Base-by-base conservation (phyloP, 202 grass and related monocot species). In the Panicum virgatum region DNA sequence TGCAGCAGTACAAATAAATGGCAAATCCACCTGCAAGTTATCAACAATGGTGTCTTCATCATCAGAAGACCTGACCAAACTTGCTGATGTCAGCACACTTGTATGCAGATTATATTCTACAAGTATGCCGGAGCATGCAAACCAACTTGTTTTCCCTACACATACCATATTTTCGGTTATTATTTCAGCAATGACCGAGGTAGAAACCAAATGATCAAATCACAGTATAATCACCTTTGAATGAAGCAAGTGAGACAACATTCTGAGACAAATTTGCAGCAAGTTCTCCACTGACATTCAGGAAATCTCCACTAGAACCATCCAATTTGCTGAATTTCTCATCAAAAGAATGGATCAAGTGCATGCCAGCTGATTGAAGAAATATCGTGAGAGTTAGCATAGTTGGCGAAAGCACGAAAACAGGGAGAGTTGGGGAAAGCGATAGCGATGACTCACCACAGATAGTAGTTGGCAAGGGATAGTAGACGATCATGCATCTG, bases 161-260 rank as follows among this genome's bases (percentile, higher is more conserved):
- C 23, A 79, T 1, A 38, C 44, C 37, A 69, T 65, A 77, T 64
- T 72, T 68, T 54, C 30, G 30, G 26, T 47, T 29, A 48, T 83
- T 36, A 57, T 46, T 30, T 37, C 22, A 27, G 38, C 34, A 37
- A 76, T 67, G 38, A 26, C 40, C 22, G 44, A 76, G 52, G 47
- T 75, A 38, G 37, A 83, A 83, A 76, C 40, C 30, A 58, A 67
- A 46, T 23, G 26, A 37, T 4, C 12, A 29, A 76, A 66, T 37
- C 37, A 54, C 36, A 16, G 30, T 26, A 47, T 19, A 40, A 11
- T 69, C 18, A 46, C 27, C 23, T 12, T 46, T 76, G 50, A 68
- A 84, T 46, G 72, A 84, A 84, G 72, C 72, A 43, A 84, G 72
- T 30, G 82, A 65, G 42, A 84, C 82, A 37, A 84, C 62, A 53